Evolutionary conservation across 2,329 filamentous ascomycete genomes (phyloP).

Genomic region (Cladosporium cucumerinum): DNA sequence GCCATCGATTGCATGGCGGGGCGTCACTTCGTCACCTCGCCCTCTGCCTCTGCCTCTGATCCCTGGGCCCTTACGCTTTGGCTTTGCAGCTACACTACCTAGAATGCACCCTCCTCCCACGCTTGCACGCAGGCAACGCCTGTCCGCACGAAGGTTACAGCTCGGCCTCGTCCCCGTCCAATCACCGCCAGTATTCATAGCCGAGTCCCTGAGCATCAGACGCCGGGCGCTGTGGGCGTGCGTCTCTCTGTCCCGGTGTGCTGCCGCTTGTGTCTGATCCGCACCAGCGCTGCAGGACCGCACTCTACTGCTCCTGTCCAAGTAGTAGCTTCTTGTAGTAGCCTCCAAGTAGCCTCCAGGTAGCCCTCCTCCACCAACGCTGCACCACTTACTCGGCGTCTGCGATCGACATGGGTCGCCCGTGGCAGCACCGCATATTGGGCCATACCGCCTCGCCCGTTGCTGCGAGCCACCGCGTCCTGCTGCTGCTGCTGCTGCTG

Average conservation of each 20-base stretch:
- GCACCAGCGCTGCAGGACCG: slow-evolving; percentile 7
- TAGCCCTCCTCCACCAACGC: not conserved
- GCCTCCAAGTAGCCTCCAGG: not conserved
- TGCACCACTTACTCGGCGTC: not conserved
- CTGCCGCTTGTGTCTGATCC: slow-evolving; percentile 10
- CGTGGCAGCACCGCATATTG: not conserved
- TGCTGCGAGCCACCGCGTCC: not conserved
- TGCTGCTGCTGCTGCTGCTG: not conserved
- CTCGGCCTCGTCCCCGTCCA: not conserved
- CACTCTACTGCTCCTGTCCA: slow-evolving; percentile 4
- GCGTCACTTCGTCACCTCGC: not conserved
- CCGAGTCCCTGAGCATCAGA: slow-evolving; percentile 3
- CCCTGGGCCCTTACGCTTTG: slow-evolving; percentile 5
- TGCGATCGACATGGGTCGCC: slow-evolving; percentile 4
- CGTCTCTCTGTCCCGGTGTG: not conserved
- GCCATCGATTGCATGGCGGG: not conserved
- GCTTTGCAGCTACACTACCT: not conserved
- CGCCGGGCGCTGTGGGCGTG: not conserved
- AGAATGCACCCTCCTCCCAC: not conserved
- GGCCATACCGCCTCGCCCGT: not conserved
- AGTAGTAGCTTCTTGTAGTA: not conserved
- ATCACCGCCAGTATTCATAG: not conserved
- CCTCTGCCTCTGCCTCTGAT: not conserved
- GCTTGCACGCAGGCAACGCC: not conserved
- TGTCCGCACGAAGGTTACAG: not conserved